Percentiles rank a stretch among this genome's conserved stretches.
Conservation (phyloP, 139 green algal genomes). For the Chlorella sp. region DNA sequence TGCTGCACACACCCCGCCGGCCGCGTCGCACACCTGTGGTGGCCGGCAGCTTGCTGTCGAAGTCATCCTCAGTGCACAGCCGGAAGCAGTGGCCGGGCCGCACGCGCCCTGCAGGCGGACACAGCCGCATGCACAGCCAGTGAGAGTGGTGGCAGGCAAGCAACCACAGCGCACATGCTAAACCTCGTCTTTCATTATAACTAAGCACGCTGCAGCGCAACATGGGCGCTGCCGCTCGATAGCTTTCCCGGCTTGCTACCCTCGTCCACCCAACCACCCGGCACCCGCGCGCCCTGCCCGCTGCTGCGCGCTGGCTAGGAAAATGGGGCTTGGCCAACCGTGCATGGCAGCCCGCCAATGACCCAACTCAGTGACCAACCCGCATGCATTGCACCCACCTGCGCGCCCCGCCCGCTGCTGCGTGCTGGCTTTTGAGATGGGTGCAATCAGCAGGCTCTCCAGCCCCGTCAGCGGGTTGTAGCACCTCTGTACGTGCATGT, state of each 20-base stretch:
- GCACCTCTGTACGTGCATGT: slow-evolving; percentile 39
- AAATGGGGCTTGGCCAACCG: no score
- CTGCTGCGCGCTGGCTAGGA: no score
- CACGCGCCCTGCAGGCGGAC: slow-evolving; percentile 68
- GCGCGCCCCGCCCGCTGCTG: slow-evolving; percentile 90
- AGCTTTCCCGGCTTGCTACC: no score
- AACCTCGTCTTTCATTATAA: no score
- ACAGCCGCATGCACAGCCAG: background rate
- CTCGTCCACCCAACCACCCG: no score
- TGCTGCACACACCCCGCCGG: background rate
- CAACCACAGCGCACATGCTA: background rate
- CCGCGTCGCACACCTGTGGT: slow-evolving; percentile 27
- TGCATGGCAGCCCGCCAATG: no score
- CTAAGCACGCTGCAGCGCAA: no score
- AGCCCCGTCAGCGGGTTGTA: slow-evolving; percentile 98
- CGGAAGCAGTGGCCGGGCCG: slow-evolving; percentile 85
- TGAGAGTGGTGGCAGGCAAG: background rate
- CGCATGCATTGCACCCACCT: no score
- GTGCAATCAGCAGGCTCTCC: slow-evolving; percentile 78
- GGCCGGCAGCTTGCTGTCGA: slow-evolving; percentile 30
- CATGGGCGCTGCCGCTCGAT: no score
- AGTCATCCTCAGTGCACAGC: slow-evolving; percentile 83
- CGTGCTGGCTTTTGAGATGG: slow-evolving; percentile 81
- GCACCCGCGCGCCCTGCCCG: no score
- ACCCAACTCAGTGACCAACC: no score